phyloP scores from a whole-genome alignment of 208 protist genomes.

The Leishmania arabica region DNA sequence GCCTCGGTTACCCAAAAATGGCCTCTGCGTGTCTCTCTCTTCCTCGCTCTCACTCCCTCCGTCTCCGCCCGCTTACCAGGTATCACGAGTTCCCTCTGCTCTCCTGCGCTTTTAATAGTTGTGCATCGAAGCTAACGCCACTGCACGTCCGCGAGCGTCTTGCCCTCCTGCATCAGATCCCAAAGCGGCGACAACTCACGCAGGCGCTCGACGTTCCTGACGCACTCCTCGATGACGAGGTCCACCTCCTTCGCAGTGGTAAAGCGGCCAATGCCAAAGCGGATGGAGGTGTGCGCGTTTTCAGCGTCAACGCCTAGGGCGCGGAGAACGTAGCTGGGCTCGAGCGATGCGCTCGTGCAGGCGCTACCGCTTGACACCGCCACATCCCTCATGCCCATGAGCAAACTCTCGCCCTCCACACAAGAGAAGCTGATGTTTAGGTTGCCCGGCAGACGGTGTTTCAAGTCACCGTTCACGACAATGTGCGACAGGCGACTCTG shows the following conservation, averaged over 20 bases:
- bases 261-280: conserved; percentile 99
- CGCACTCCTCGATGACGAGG: conserved; percentile 88
- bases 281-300: conserved; percentile 99
- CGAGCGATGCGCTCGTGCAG: conserved; percentile 98
- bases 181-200: conserved; percentile 98
- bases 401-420: conserved; percentile 98
- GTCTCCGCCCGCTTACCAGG: neutral
- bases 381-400: conserved; percentile 98
- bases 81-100: neutral
- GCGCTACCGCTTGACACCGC: conserved; percentile 97
- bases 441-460: conserved; percentile 94
- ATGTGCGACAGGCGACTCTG: conserved; percentile 82
- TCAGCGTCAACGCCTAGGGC: conserved; percentile 98
- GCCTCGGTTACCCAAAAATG: neutral
- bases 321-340: conserved; percentile 99
- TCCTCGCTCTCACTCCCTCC: neutral
- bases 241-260: conserved; percentile 97
- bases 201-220: conserved; percentile 93
- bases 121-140: conserved; percentile 56
- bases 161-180: conserved; percentile 98
- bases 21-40: neutral
- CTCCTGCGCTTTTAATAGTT: neutral
- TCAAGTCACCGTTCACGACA: conserved; percentile 94
- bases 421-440: conserved; percentile 99
- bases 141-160: conserved; percentile 90